Evolutionary conservation across 805 yeast species (phyloP).

Genomic region (Kluyveromyces dobzhanskii): DNA sequence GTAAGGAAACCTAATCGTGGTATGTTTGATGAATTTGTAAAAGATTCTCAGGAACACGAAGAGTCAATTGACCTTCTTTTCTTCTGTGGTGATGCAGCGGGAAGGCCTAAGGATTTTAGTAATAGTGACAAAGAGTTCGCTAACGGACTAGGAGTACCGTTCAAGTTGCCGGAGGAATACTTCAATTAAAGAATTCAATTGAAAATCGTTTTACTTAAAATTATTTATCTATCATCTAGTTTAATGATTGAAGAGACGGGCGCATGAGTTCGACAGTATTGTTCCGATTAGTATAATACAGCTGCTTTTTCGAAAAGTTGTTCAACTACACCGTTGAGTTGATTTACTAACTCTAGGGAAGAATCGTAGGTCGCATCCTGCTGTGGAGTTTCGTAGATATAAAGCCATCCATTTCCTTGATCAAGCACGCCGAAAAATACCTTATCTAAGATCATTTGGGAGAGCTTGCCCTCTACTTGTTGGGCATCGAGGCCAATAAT

Average conservation of each 20-base stretch:
- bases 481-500: constrained; percentile 79
- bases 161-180: constrained; percentile 65
- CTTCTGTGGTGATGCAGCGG: constrained; percentile 97
- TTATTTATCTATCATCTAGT: neutral
- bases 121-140: constrained; percentile 76
- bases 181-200: constrained; percentile 25
- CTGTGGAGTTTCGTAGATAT: constrained; percentile 81
- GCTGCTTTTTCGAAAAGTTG: constrained; percentile 90
- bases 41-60: constrained; percentile 28
- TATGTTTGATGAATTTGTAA: constrained; percentile 55
- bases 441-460: constrained; percentile 94
- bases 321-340: constrained; percentile 83
- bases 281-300: constrained; percentile 46
- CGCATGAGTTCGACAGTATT: neutral
- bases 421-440: constrained; percentile 95
- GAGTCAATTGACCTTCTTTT: constrained; percentile 13
- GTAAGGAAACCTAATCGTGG: constrained; percentile 74
- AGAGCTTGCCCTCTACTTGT: constrained; percentile 87
- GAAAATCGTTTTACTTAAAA: neutral
- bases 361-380: constrained; percentile 84
- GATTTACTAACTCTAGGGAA: constrained; percentile 76
- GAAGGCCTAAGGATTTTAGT: constrained; percentile 68
- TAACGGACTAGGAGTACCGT: constrained; percentile 39
- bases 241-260: constrained; percentile 3
- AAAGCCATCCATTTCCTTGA: constrained; percentile 97